Evolutionary conservation across 768 basidiomycete species (phyloP), one percentile per base, ranked within the genome.

Genomic region (Pleurotus platypus): DNA sequence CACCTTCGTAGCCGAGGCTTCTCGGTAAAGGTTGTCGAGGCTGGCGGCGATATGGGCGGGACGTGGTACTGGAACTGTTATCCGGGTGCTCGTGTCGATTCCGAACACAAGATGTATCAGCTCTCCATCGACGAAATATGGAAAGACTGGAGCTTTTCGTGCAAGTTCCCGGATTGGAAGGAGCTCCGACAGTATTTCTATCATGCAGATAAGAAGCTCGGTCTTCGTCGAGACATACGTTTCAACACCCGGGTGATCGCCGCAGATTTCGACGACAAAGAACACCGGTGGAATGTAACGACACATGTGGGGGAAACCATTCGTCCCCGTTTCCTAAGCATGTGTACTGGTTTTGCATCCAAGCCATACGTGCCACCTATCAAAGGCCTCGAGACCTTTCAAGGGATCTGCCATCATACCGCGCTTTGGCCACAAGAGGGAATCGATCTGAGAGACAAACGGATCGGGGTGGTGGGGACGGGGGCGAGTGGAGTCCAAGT

Each of bases 401-500:
- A 64, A 57, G 68, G 68, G 1, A 49, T 57, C n/a, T 47, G 59
- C 20, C 56, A 67, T 42, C 68, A 69, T 58, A 68, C 62, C 9
- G 55, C 63, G 2, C 49, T 42, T 15, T 68, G 68, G 68, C 67
- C 66, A 8, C 55, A 65, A 46, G 57, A 47, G 1, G 61, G 59
- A 18, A 22, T 65, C 1, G 64, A 68, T n/a, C 46, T 66, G 5
- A 16, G 57, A 13, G 64, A 64, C 4, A 68, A 68, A 49, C 63
- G 62, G 4, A 53, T 69, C 11, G 67, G 64, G 3, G 62, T 68
- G n/a, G 63, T 68, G 24, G 67, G 67, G 26, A 69, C 68, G 0
- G 66, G 68, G 0, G 66, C 66, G 6, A 65, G 62, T 26, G 65
- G 65, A n/a, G 68, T 69, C 11, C 67, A 69, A 30, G 49, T 68